Base-by-base conservation (phyloP, 148 eudicot genomes). In the Silene conica region DNA sequence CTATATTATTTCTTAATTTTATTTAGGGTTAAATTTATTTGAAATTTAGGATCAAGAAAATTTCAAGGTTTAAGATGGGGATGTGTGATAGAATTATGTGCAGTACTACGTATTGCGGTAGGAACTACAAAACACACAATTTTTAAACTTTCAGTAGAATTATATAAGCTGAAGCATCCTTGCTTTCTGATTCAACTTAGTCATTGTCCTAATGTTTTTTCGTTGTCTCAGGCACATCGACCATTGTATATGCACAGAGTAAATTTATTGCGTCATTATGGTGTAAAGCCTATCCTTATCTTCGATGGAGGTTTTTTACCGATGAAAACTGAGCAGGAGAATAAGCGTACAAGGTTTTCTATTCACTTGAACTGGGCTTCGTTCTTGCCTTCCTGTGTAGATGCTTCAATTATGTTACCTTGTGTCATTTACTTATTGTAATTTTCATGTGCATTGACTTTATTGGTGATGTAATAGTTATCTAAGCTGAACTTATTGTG, bases 161-260 rank as follows among this genome's bases (percentile, higher is more conserved):
- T n/a, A n/a, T n/a, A n/a, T n/a, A n/a, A n/a, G n/a, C n/a, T n/a
- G n/a, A n/a, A n/a, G n/a, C n/a, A n/a, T n/a, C n/a, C n/a, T 48
- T 48, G 14, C 15, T 48, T 11, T 48, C 15, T 57, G 67, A 38
- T 43, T 20, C 41, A 38, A 68, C 60, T 20, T 77, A 67, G 22
- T 74, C 18, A 18, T 16, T 12, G 23, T 61, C 34, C 57, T 80
- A 50, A 66, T 50, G 22, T 54, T 66, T 38, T 72, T 22, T 78
- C 34, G 52, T 52, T 74, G 23, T 76, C 79, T 23, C 77, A 95
- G 99, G 92, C 97, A 92, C 75, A 88, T 95, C 66, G 84, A 87
- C 78, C 92, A 95, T 80, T 95, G 99, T 75, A n/a, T n/a, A 90
- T 95, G 97, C 99, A 92, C 75, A 84, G 97, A 81, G 97, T 95